Evolutionary conservation across 306 rosid genomes (phyloP).

Genomic region (Rubus parviflorus): DNA sequence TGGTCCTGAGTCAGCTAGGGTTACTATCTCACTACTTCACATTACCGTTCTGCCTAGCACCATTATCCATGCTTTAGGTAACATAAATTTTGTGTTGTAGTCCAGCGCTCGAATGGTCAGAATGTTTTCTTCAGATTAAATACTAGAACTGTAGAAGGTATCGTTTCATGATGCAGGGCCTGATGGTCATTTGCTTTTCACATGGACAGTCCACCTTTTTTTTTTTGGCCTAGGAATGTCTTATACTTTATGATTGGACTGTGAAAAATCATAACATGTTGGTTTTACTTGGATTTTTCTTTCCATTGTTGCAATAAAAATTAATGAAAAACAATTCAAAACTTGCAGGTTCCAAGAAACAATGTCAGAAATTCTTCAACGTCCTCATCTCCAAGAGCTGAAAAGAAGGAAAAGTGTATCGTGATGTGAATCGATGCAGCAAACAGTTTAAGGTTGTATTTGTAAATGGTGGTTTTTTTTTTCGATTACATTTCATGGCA

Average conservation of each 20-base stretch:
- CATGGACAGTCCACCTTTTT: not conserved
- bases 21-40: not conserved
- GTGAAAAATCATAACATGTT: not conserved
- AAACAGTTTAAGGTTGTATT: conserved; percentile 36
- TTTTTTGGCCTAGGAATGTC: not conserved
- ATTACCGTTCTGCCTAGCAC: not conserved
- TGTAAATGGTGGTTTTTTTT: conserved; percentile 44
- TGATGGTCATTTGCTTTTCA: too few relatives aligned
- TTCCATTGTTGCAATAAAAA: not conserved
- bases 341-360: conserved; percentile 65
- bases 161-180: too few relatives aligned
- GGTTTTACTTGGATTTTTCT: not conserved
- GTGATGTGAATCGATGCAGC: conserved; percentile 63
- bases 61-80: not conserved
- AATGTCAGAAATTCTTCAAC: conserved; percentile 42
- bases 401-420: conserved; percentile 86
- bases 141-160: too few relatives aligned
- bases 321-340: conserved; percentile 7
- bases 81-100: too few relatives aligned
- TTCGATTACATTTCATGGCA: conserved; percentile 21
- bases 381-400: conserved; percentile 54
- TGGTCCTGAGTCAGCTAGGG: not conserved
- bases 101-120: too few relatives aligned
- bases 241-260: not conserved
- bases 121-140: too few relatives aligned